A percentile compares a stretch with the other conserved stretches of the same genome.
These are phyloP conservation scores for Zostera marina DNA, from an alignment of 116 monocot species.

Conservation along the genomic window DNA sequence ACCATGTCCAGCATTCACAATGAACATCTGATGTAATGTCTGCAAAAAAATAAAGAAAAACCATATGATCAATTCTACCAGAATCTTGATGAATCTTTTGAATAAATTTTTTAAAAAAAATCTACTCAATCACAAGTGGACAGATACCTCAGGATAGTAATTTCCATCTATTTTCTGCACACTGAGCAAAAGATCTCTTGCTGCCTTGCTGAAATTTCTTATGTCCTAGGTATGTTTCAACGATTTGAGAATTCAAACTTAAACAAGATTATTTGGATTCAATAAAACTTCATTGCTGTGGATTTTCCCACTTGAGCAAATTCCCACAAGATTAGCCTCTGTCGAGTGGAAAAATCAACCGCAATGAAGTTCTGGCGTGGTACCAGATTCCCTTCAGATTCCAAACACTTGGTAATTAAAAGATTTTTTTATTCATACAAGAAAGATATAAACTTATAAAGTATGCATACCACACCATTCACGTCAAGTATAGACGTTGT, in stretches of 20 bases:
- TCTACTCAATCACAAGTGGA: no score
- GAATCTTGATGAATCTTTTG: background rate
- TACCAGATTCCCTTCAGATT: no score
- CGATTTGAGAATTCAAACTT: background rate
- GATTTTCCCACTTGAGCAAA: no score
- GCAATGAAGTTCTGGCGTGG: no score
- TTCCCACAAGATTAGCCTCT: no score
- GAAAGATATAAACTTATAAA: background rate
- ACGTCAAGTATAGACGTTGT: conserved; percentile 55
- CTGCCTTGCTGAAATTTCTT: conserved; percentile 44
- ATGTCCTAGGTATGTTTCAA: conserved; percentile 22
- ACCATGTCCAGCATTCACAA: conserved; percentile 24
- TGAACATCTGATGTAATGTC: conserved; percentile 61
- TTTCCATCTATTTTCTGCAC: conserved; percentile 57
- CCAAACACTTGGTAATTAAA: no score
- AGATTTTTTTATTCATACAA: no score
- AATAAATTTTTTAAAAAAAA: background rate
- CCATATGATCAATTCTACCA: background rate
- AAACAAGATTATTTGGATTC: background rate
- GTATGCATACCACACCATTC: conserved; percentile 45
- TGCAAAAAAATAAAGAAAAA: conserved; percentile 6
- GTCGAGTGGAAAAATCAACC: no score
- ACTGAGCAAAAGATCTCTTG: conserved; percentile 37
- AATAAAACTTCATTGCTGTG: no score
- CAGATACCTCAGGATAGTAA: conserved; percentile 54